Base-by-base conservation (phyloP, 2,329 filamentous ascomycete genomes). In the Epicoccum sorghinum region DNA sequence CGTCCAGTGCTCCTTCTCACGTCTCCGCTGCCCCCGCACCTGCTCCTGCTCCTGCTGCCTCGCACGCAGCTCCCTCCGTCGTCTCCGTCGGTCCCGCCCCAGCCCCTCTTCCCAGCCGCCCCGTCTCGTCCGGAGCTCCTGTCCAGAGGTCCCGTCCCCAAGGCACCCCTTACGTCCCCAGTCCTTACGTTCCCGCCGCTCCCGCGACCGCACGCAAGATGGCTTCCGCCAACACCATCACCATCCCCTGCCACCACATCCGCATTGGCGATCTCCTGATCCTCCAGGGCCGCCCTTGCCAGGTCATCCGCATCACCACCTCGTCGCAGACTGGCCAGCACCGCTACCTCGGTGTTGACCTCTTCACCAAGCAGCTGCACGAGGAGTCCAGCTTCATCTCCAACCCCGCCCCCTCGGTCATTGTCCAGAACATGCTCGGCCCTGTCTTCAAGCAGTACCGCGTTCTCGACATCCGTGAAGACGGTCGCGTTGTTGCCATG, bases 391-490 rank as follows among this genome's bases (percentile, higher is more conserved):
- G 89, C 72, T 97, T 96, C 82, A 88, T 98, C 82, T 93, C 91
- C 81, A 96, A 96, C 89, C 95, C 95, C 64, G 91, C 90, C 66
- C 93, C 93, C 69, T 96, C 91, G 69, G 95, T 99, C 58, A 87
- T 98, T 62, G 93, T 99, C 73, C 95, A 99, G 89, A 98, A 93
- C 83, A 98, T 99, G 92, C 90, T 96, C 67, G 95, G 93, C 71
- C 95, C 95, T 62, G 88, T 98, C 83, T 97, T 98, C 91, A 98
- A 98, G 91, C 95, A 98, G 86, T 99, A 99, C 89, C 93, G 95
- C 75, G 93, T 99, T 76, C 89, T 99, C 60, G 95, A 99, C 83
- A 89, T 99, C 79, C 88, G 92, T 78, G 90, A 96, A 66, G 93
- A 88, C 71, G 83, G 84, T 73, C 79, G 81, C 68, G 78, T 99